Evolutionary conservation across 257 asterid species (phyloP).

Genomic region (Scutellaria galericulata): DNA sequence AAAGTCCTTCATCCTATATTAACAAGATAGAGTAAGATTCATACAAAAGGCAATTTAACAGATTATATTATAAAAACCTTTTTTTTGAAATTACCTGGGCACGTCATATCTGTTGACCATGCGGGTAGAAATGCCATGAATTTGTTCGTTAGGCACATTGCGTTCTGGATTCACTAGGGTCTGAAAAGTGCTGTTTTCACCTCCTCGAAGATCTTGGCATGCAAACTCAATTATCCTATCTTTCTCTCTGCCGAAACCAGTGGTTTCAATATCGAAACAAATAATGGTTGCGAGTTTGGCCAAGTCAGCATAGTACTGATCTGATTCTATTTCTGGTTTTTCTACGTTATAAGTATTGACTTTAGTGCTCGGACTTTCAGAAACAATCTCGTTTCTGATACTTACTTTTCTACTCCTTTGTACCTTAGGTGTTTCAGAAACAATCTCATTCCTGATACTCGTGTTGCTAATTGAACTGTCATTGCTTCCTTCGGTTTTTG

Average conservation of each 20-base stretch:
- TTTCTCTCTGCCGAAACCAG: constrained; percentile 65
- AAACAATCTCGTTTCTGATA: constrained; percentile 39
- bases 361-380: constrained; percentile 39
- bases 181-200: constrained; percentile 84
- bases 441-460: constrained; percentile 38
- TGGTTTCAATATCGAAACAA: constrained; percentile 86
- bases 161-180: constrained; percentile 81
- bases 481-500: constrained; percentile 53
- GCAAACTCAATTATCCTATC: constrained; percentile 86
- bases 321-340: constrained; percentile 45
- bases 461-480: constrained; percentile 43
- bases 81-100: constrained; percentile 59
- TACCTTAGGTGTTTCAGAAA: constrained; percentile 44
- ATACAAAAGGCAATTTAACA: constrained; percentile 2
- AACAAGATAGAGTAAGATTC: constrained; percentile 30
- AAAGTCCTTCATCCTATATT: constrained; percentile 90
- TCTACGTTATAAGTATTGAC: constrained; percentile 40
- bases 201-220: constrained; percentile 88
- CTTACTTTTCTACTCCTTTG: constrained; percentile 43
- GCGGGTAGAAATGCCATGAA: constrained; percentile 69
- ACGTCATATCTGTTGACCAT: constrained; percentile 75
- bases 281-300: constrained; percentile 64
- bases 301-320: constrained; percentile 54
- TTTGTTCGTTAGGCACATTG: constrained; percentile 52
- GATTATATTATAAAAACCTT: constrained; percentile 6